phyloP scores from a whole-genome alignment of 2,329 filamentous ascomycete species.

The Orbilia javanica region DNA sequence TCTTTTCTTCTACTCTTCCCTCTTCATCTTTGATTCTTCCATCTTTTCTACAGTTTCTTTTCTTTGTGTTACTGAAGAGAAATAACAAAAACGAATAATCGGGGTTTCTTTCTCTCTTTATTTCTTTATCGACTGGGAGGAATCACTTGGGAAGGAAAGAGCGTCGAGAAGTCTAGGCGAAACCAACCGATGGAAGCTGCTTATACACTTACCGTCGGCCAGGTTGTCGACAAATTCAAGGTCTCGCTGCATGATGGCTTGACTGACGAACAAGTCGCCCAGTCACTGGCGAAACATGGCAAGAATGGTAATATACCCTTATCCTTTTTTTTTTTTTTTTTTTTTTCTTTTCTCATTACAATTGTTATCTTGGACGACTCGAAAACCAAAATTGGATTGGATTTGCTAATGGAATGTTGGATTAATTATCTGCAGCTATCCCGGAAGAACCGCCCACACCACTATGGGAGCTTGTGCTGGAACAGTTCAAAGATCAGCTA shows the following conservation, averaged over 20 bases:
- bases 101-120: constrained; percentile 16
- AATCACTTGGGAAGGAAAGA: constrained; percentile 63
- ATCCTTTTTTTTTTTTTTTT: too few species aligned
- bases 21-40: neutral
- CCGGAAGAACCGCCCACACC: constrained; percentile 95
- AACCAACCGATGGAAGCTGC: constrained; percentile 72
- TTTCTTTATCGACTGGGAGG: neutral
- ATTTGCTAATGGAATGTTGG: neutral
- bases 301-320: constrained; percentile 80
- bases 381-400: too few species aligned
- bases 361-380: neutral
- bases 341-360: constrained; percentile 30
- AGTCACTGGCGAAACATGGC: constrained; percentile 73
- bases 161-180: neutral
- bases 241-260: constrained; percentile 72
- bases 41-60: neutral
- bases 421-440: constrained; percentile 71
- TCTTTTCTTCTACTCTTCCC: neutral
- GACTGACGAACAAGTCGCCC: constrained; percentile 72
- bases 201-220: constrained; percentile 71
- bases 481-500: constrained; percentile 99
- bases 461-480: constrained; percentile 93
- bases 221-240: constrained; percentile 73
- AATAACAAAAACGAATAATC: neutral
- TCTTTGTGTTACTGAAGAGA: neutral